Evolutionary conservation across 768 basidiomycete genomes (phyloP).

Genomic region (Tremella yokohamensis): DNA sequence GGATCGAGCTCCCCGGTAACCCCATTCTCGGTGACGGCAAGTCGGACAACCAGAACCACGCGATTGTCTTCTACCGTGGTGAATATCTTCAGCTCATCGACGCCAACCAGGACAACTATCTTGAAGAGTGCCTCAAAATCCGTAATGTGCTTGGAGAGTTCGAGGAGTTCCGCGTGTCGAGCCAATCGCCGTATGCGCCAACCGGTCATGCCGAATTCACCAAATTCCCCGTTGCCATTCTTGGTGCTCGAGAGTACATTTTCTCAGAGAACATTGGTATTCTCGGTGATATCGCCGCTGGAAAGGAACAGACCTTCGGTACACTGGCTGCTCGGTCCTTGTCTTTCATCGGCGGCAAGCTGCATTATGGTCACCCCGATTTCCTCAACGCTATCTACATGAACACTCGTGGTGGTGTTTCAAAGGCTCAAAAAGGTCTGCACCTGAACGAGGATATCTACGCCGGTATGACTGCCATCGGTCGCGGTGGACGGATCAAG

Average conservation of each 20-base stretch:
- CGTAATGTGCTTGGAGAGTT: constrained; percentile 97
- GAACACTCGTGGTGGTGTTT: constrained; percentile 96
- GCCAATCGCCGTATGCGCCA: constrained; percentile 85
- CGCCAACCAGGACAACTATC: constrained; percentile 99
- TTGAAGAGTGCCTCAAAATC: constrained; percentile 99
- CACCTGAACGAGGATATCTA: constrained; percentile 99
- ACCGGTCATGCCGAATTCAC: constrained; percentile 86
- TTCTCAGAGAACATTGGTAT: constrained; percentile 99
- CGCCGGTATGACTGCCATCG: constrained; percentile 97
- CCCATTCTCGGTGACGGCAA: constrained; percentile 99
- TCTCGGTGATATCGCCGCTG: constrained; percentile 94
- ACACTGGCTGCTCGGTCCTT: constrained; percentile 92
- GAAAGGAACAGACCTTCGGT: constrained; percentile 99
- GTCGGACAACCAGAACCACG: constrained; percentile 99
- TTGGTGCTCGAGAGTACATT: constrained; percentile 98
- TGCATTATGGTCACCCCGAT: constrained; percentile 99
- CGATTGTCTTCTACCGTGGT: constrained; percentile 98
- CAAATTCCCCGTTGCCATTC: constrained; percentile 86
- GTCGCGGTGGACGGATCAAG: constrained; percentile 94
- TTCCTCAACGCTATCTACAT: constrained; percentile 97
- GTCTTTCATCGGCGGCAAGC: constrained; percentile 96
- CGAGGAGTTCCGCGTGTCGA: constrained; percentile 81
- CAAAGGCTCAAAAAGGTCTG: constrained; percentile 98
- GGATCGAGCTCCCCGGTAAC: constrained; percentile 96
- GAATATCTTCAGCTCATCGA: constrained; percentile 99